Base-by-base conservation (phyloP, 2,329 filamentous ascomycete species). In the Colletotrichum karsti region DNA sequence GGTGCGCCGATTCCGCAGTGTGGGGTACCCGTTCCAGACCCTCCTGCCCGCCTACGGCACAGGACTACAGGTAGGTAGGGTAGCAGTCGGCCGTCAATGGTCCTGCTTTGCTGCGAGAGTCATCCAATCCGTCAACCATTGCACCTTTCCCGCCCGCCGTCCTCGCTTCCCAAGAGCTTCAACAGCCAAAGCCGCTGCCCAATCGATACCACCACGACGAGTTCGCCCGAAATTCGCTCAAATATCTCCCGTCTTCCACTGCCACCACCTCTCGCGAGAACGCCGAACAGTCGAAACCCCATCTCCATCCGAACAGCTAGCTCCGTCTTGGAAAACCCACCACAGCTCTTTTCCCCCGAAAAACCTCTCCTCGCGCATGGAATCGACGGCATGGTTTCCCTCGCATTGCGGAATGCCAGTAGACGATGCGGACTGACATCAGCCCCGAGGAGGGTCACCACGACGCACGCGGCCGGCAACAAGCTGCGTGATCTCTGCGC, bases 391-490 rank as follows among this genome's bases (percentile, higher is more conserved):
- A 85, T 85, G 83, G 77, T 79, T 74, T 79, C 79, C 77, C 76
- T 78, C 78, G 80, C 79, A 76, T 80, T 83, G 80, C 82, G 81
- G 75, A 77, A 79, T 79, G 79, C 79, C 79, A 79, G 82, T 75
- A 80, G 65, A 73, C 76, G 77, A 77, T 80, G 78, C 75, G 75
- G 74, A 77, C 68, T 79, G 73, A 77, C 69, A 51, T 51, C 63
- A 41, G 46, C 65, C 51, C 30, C 59, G 37, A 59, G 28, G 42
- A 63, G 44, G 65, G 37, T n/a, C 42, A 54, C 18, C 51, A 33
- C 22, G 26, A n/a, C 46, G 22, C 37, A 35, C 28, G n/a, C 46
- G 12, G 30, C 20, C 18, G 46, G 56, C 20, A 42, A 53, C n/a
- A 53, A 46, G 50, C 54, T 68, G 33, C 39, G 70, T 44, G 55